Evolutionary conservation across 345 rosid species (phyloP), one percentile per base, ranked within the genome.

Genomic region (Eucalyptus guilfoylei): DNA sequence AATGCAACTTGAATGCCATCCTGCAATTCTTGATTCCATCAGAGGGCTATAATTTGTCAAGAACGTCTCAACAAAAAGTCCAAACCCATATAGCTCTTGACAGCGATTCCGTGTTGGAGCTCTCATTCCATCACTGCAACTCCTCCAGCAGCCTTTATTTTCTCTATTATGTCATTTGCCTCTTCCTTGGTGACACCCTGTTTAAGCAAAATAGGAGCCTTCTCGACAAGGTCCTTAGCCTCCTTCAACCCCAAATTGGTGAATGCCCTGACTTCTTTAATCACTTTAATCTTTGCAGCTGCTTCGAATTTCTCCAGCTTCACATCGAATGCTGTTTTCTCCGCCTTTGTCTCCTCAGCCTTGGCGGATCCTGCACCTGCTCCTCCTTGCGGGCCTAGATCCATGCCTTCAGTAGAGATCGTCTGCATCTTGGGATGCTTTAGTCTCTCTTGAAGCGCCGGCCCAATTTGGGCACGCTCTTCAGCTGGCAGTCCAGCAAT

Each of bases 111-210:
- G 7, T 11, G 47, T 40, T 76, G 83, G 83, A 76, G 37, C 69
- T 49, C 48, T 92, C 91, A 92, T 89, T 93, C 94, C 93, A 93
- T 93, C 62, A 92, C 90, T 11, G 93, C 92, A 81, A 90, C 91
- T 44, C 93, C 93, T 16, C 93, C 94, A 32, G 93, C 93, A 48
- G 94, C 92, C 87, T 92, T 93, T 17, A 93, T 88, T 92, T 92
- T 93, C 93, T 91, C 94, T 21, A 92, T 88, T 12, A 91, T 90
- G 30, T 69, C 88, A 58, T 88, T 90, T 48, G 92, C 94, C 88
- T 92, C 94, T 86, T 93, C 94, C 90, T 91, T 93, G 26, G 94
- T 89, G 86, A 92, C 91, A 21, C 94, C 94, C 86, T 93, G 92
- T 88, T 93, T 93, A 49, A 93, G 90, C 86, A 91, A 69, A 19